Evolutionary conservation across 2,329 filamentous ascomycete species (phyloP).

Genomic region (Mollisiaceae sp.): DNA sequence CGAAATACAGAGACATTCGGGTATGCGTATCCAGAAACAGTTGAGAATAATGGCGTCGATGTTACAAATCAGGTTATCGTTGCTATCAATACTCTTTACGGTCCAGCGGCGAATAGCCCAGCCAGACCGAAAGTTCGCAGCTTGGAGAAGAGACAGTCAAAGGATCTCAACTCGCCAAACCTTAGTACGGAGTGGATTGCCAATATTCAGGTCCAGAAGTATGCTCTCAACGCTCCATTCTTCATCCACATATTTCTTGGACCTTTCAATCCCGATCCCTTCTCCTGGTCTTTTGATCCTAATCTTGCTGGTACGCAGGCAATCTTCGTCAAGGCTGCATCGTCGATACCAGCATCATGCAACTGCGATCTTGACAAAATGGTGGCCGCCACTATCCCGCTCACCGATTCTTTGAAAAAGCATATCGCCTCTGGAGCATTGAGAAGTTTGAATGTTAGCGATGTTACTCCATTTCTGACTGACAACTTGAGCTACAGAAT

Average conservation of each 20-base stretch:
- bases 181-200: conserved; percentile 69
- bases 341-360: conserved; percentile 8
- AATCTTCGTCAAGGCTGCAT: conserved; percentile 45
- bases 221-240: conserved; percentile 65
- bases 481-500: conserved; percentile 38
- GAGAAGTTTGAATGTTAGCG: conserved; percentile 31
- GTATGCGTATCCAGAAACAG: conserved; percentile 41
- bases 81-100: conserved; percentile 61
- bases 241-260: conserved; percentile 73
- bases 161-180: conserved; percentile 28
- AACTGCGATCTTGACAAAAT: conserved; percentile 36
- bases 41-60: conserved; percentile 58
- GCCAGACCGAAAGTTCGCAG: conserved; percentile 1
- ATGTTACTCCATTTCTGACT: conserved; percentile 37
- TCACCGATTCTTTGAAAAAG: conserved; percentile 49
- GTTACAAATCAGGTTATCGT: conserved; percentile 65
- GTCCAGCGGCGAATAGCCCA: conserved; percentile 1
- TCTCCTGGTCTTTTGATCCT: conserved; percentile 37
- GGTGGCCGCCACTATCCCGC: conserved; percentile 49
- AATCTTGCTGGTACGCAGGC: conserved; percentile 40
- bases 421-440: conserved; percentile 41
- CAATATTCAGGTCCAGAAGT: conserved; percentile 67
- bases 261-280: conserved; percentile 30
- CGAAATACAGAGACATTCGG: conserved; percentile 32
- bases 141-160: background rate